phyloP scores from a whole-genome alignment of 345 rosid genomes.

The Moricandia moricandioides region DNA sequence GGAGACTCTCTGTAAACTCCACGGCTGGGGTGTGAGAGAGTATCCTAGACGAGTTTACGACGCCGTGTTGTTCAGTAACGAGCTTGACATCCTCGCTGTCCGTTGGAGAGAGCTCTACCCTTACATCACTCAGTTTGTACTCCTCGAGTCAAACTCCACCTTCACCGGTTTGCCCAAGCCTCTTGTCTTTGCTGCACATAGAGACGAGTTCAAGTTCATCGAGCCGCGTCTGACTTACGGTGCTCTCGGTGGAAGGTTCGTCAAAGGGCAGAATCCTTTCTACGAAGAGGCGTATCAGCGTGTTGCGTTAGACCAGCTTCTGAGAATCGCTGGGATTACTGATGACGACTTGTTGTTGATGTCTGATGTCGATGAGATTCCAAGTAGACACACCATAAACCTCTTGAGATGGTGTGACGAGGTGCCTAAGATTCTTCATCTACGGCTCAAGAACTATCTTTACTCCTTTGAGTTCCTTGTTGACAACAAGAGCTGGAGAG shows the following conservation, averaged over 20 bases:
- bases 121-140: conserved; percentile 68
- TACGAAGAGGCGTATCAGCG: conserved; percentile 82
- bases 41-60: conserved; percentile 81
- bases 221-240: conserved; percentile 85
- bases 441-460: conserved; percentile 74
- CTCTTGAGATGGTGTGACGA: conserved; percentile 86
- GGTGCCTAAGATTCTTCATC: conserved; percentile 62
- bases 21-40: conserved; percentile 81
- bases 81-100: conserved; percentile 63
- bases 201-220: conserved; percentile 63
- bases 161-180: conserved; percentile 70
- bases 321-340: conserved; percentile 69
- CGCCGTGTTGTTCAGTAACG: conserved; percentile 82
- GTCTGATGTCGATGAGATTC: conserved; percentile 94
- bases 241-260: conserved; percentile 60
- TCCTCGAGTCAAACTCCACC: conserved; percentile 79
- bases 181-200: conserved; percentile 55
- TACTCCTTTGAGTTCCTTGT: conserved; percentile 78
- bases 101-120: conserved; percentile 83
- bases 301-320: conserved; percentile 71
- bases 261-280: conserved; percentile 78
- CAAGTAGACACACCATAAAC: conserved; percentile 79
- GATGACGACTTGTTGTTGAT: conserved; percentile 83
- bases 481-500: conserved; percentile 87
- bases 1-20: conserved; percentile 81